These are phyloP conservation scores for Coniella vitis DNA, from an alignment of 2,329 filamentous ascomycete genomes.

Conservation along the genomic window DNA sequence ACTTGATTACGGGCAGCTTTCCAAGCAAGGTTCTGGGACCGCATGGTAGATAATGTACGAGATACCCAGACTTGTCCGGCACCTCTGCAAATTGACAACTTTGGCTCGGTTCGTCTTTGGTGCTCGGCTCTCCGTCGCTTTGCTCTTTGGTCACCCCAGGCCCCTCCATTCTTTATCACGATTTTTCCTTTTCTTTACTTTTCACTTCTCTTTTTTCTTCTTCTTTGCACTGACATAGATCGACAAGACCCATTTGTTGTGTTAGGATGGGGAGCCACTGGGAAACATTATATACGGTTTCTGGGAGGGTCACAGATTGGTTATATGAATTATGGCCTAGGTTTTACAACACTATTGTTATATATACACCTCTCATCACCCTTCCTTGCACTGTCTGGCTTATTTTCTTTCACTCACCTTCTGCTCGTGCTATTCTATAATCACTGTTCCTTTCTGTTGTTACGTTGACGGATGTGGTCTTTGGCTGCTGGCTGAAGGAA, in stretches of 20 bases:
- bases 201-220: slow-evolving; percentile 1
- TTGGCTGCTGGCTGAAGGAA: no score
- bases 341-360: slow-evolving; percentile 6
- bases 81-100: background rate
- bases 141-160: no score
- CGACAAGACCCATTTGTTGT: slow-evolving; percentile 4
- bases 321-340: slow-evolving; percentile 10
- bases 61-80: slow-evolving; percentile 16
- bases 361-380: background rate
- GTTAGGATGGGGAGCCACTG: slow-evolving; percentile 6
- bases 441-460: no score
- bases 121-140: no score
- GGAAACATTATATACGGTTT: slow-evolving; percentile 4
- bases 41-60: slow-evolving; percentile 15
- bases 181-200: background rate
- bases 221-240: background rate
- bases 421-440: background rate
- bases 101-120: no score
- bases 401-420: background rate
- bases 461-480: no score
- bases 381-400: background rate
- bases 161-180: background rate
- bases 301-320: slow-evolving; percentile 2
- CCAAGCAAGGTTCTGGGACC: slow-evolving; percentile 8
- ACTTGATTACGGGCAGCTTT: background rate